These are phyloP conservation scores for Alternaria sp. DNA, from an alignment of 2,329 filamentous ascomycete species.

Conservation along the genomic window DNA sequence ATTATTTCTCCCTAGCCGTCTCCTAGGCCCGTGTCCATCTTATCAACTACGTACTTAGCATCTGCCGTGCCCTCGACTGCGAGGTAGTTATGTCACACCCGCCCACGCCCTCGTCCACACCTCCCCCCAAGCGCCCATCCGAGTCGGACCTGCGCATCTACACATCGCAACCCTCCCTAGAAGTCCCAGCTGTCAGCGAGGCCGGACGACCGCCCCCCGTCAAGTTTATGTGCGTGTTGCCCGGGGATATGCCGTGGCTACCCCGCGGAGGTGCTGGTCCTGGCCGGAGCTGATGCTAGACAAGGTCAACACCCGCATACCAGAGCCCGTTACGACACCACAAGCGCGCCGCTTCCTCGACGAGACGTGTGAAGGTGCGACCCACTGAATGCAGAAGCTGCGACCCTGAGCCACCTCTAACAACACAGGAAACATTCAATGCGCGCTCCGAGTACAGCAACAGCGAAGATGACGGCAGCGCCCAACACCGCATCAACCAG, in stretches of 20 bases:
- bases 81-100: slow-evolving; percentile 22
- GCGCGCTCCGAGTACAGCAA: slow-evolving; percentile 85
- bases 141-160: slow-evolving; percentile 44
- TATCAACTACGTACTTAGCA: slow-evolving; percentile 2
- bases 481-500: slow-evolving; percentile 90
- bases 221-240: slow-evolving; percentile 56
- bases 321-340: slow-evolving; percentile 71
- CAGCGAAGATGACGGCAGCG: slow-evolving; percentile 79
- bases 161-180: slow-evolving; percentile 56
- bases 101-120: slow-evolving; percentile 22
- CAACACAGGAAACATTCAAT: slow-evolving; percentile 81
- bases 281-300: slow-evolving; percentile 20
- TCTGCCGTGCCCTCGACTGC: slow-evolving; percentile 2
- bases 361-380: slow-evolving; percentile 67
- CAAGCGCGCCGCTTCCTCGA: slow-evolving; percentile 64
- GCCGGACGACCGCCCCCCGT: slow-evolving; percentile 52
- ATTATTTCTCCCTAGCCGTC: slow-evolving; percentile 20
- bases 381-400: neutral
- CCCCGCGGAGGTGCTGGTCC: slow-evolving; percentile 28
- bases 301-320: slow-evolving; percentile 64
- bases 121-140: slow-evolving; percentile 26
- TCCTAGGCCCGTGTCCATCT: slow-evolving; percentile 11
- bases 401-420: neutral
- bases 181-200: slow-evolving; percentile 50
- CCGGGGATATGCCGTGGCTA: slow-evolving; percentile 12